Percentiles rank a stretch among this genome's conserved stretches.
Evolutionary conservation across 1,139 yeast species (phyloP).

Genomic region (Geotrichum australiense): DNA sequence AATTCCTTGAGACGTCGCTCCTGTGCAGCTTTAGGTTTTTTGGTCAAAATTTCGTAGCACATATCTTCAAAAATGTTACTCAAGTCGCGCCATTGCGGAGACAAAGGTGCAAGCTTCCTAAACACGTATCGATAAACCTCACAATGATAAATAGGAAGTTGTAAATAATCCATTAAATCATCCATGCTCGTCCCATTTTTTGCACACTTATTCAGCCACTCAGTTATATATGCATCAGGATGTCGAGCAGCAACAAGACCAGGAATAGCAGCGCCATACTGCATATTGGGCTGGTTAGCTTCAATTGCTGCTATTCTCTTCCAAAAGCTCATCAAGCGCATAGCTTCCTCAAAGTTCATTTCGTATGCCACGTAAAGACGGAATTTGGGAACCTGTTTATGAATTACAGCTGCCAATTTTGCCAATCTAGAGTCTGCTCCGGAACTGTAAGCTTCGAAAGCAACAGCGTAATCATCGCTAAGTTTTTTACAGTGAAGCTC

Average conservation of each 20-base stretch:
- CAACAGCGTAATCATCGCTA: conserved; percentile 20
- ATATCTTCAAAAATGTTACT: conserved; percentile 12
- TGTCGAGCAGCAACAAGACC: conserved; percentile 21
- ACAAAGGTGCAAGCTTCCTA: conserved; percentile 3
- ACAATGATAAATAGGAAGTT: conserved; percentile 20
- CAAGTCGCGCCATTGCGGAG: conserved; percentile 1
- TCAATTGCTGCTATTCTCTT: conserved; percentile 15
- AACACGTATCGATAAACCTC: conserved; percentile 11
- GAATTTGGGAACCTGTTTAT: conserved; percentile 19
- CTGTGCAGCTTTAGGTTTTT: conserved; percentile 16
- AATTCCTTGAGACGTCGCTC: conserved; percentile 14
- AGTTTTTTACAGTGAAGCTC: conserved; percentile 24
- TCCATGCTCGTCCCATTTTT: conserved; percentile 20
- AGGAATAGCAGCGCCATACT: conserved; percentile 18
- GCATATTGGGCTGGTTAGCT: conserved; percentile 18
- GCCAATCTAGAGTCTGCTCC: conserved; percentile 17
- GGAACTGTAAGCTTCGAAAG: conserved; percentile 17
- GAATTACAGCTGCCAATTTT: conserved; percentile 17
- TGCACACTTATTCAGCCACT: conserved; percentile 23
- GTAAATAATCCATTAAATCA: conserved; percentile 23
- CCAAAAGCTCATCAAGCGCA: conserved; percentile 16
- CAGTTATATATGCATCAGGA: conserved; percentile 26
- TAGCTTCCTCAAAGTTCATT: conserved; percentile 16
- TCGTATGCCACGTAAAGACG: conserved; percentile 19
- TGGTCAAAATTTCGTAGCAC: conserved; percentile 13